Conservation (phyloP, 2,329 filamentous ascomycete species). For the Pseudogymnoascus sp. region DNA sequence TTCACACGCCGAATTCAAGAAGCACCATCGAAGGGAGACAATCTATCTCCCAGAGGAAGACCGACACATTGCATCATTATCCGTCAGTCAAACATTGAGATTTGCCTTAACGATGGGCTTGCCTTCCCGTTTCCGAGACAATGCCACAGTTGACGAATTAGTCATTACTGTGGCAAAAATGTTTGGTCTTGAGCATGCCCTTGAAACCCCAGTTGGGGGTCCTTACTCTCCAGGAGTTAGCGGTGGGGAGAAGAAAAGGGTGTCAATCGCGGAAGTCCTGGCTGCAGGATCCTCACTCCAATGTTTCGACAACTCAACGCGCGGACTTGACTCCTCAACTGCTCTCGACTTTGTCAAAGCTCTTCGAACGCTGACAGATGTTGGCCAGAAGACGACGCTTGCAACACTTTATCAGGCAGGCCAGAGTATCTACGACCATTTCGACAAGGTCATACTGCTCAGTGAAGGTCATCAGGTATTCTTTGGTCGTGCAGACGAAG, state of each 20-base stretch:
- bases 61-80: neutral
- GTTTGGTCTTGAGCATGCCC: constrained; percentile 90
- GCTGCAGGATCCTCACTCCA: constrained; percentile 64
- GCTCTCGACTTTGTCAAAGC: constrained; percentile 62
- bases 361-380: constrained; percentile 71
- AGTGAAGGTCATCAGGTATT: constrained; percentile 69
- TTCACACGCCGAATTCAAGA: too few relatives aligned
- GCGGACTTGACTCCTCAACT: constrained; percentile 61
- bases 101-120: too few relatives aligned
- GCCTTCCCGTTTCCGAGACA: too few relatives aligned
- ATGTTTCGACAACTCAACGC: constrained; percentile 69
- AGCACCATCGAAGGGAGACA: too few relatives aligned
- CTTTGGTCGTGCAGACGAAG: constrained; percentile 62
- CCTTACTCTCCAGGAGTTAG: constrained; percentile 73
- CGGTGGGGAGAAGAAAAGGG: constrained; percentile 72
- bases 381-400: constrained; percentile 77
- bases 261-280: constrained; percentile 79
- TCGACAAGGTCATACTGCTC: constrained; percentile 80
- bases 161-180: constrained; percentile 70
- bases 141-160: constrained; percentile 14
- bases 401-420: constrained; percentile 82
- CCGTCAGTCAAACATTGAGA: too few relatives aligned
- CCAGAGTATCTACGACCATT: constrained; percentile 70
- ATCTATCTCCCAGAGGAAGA: too few relatives aligned
- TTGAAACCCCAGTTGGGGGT: constrained; percentile 77